These are phyloP conservation scores for Nicotiana attenuata DNA, from an alignment of 257 asterid genomes.

Conservation along the genomic window DNA sequence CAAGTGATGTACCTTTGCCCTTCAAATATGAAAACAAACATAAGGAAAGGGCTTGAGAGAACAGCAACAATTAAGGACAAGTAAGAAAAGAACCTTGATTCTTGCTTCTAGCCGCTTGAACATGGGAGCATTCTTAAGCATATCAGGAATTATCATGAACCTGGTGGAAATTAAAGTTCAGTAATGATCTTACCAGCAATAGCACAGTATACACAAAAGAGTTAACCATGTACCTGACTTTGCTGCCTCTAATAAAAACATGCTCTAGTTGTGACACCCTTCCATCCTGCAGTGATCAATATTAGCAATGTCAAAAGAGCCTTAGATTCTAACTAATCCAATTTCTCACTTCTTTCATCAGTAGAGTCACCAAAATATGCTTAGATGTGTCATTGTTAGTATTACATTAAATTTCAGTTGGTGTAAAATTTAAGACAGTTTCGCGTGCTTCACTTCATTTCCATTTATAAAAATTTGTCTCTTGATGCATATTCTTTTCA, in stretches of 20 bases:
- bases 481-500: not conserved
- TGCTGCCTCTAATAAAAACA: slow-evolving; percentile 95
- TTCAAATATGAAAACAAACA: slow-evolving; percentile 27
- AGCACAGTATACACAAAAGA: not conserved
- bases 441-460: not conserved
- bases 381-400: not conserved
- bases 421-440: not conserved
- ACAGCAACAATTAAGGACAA: not conserved
- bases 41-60: slow-evolving; percentile 14
- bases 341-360: not conserved
- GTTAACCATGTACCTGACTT: slow-evolving; percentile 62
- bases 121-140: slow-evolving; percentile 99
- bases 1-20: slow-evolving; percentile 95
- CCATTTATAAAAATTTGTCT: not conserved
- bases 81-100: slow-evolving; percentile 60
- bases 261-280: slow-evolving; percentile 91
- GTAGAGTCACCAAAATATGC: not conserved
- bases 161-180: slow-evolving; percentile 29
- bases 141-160: slow-evolving; percentile 97
- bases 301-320: not conserved
- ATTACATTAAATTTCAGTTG: not conserved
- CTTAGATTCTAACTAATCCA: not conserved
- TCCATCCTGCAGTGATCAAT: slow-evolving; percentile 60
- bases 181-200: not conserved
- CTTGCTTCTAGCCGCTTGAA: slow-evolving; percentile 92